Conservation (phyloP, 352 stramenopile genomes). For the Globisporangium uncinulatum region DNA sequence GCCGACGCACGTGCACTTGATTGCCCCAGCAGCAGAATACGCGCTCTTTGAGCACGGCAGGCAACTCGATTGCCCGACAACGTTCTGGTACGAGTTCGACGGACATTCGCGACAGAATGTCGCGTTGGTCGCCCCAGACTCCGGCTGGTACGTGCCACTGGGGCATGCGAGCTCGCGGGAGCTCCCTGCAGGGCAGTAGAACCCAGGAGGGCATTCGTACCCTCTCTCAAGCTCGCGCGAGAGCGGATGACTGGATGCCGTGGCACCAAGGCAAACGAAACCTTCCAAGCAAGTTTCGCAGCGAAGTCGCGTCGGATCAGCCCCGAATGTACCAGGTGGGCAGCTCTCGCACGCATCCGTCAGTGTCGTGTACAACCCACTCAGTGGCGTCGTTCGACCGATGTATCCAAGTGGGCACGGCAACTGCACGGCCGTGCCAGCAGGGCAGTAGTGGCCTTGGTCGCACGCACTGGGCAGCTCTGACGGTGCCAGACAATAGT, state of each 20-base stretch:
- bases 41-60: constrained; percentile 85
- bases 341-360: constrained; percentile 67
- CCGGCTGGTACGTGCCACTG: constrained; percentile 72
- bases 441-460: constrained; percentile 69
- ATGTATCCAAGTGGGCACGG: constrained; percentile 78
- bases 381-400: constrained; percentile 43
- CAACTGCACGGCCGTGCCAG: constrained; percentile 37
- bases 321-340: constrained; percentile 69
- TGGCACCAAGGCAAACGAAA: constrained; percentile 81
- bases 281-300: constrained; percentile 72
- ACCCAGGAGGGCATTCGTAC: constrained; percentile 76
- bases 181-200: constrained; percentile 67
- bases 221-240: constrained; percentile 62
- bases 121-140: constrained; percentile 28
- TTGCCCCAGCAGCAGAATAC: constrained; percentile 43
- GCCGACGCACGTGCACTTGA: constrained; percentile 77
- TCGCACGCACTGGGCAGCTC: constrained; percentile 30
- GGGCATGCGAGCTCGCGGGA: constrained; percentile 59
- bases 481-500: constrained; percentile 54
- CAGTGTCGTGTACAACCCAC: constrained; percentile 40
- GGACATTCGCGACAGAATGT: constrained; percentile 64
- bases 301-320: constrained; percentile 65
- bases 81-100: constrained; percentile 76
- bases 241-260: constrained; percentile 46
- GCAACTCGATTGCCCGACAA: constrained; percentile 56